Evolutionary conservation across 257 asterid genomes (phyloP), one percentile per base, ranked within the genome.

Genomic region (Eustoma russellianum): DNA sequence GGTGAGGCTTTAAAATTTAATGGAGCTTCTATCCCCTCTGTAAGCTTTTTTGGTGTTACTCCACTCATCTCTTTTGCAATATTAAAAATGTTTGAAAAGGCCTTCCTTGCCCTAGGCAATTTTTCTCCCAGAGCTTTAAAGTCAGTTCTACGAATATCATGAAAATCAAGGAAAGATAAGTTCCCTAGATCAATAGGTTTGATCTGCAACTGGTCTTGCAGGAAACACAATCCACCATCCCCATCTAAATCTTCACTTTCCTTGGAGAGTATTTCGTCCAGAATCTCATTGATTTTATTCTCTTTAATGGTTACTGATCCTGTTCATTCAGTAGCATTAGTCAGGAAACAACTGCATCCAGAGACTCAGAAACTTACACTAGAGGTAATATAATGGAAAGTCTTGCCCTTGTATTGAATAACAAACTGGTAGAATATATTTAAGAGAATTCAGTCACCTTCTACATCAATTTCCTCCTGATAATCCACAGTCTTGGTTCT

Each of bases 131-230:
- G 19, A 57, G 64, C 61, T 45, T 63, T 69, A 65, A 62, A 63
- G 68, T 65, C 68, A 63, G 72, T 56, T 73, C 75, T 75, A 63
- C 76, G 71, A 79, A 61, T 14, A 50, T 63, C 74, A 55, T 58
- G 74, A 41, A 63, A 67, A 38, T 72, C 80, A 56, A 83, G 73
- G 44, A 70, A 61, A 55, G 46, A 40, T 41, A 77, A 76, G 50
- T 64, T 75, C 47, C 69, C 77, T 46, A 43, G 52, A 64, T 81
- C 88, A 69, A 82, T 74, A 69, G 95, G 81, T 50, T 73, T 79
- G 72, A 87, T 70, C 41, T 81, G 72, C 68, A 92, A 70, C 41
- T 63, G 70, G 60, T 88, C 88, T 69, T 85, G 97, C 78, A 92
- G 67, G 44, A 72, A 48, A 69, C 79, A 70, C 55, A 77, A 56